phyloP scores from a whole-genome alignment of 2,329 filamentous ascomycete species.

The Sporothrix brunneoviolacea region DNA sequence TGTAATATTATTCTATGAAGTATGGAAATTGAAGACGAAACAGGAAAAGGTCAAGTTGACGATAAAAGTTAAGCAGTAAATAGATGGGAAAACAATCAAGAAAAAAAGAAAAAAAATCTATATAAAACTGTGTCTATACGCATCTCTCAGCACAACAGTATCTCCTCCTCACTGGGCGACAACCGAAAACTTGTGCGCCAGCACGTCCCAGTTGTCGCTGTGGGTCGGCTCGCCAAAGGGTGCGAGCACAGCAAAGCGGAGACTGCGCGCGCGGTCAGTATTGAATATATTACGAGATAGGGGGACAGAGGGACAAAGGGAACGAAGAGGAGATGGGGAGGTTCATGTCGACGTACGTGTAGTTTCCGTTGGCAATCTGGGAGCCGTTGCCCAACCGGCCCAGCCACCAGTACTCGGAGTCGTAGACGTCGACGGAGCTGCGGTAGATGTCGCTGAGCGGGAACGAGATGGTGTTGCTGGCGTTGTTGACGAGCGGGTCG shows the following conservation, averaged over 20 bases:
- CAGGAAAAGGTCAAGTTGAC: too few species aligned
- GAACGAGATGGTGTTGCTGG: constrained; percentile 13
- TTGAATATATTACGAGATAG: too few species aligned
- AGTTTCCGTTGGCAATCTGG: constrained; percentile 27
- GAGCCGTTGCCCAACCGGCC: constrained; percentile 23
- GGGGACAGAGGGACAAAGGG: too few species aligned
- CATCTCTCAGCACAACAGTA: too few species aligned
- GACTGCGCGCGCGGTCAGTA: too few species aligned
- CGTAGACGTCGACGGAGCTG: constrained; percentile 15
- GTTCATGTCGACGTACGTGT: constrained; percentile 21
- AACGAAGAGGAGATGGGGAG: too few species aligned
- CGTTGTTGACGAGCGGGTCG: constrained; percentile 4
- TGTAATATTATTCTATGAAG: too few species aligned
- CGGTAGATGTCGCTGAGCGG: constrained; percentile 20
- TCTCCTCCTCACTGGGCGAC: neutral
- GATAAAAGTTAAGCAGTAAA: too few species aligned
- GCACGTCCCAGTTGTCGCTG: constrained; percentile 8
- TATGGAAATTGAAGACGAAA: too few species aligned
- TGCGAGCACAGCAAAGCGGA: constrained; percentile 8
- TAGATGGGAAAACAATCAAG: too few species aligned
- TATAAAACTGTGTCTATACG: too few species aligned
- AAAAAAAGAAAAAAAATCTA: too few species aligned
- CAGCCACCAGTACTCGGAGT: constrained; percentile 17
- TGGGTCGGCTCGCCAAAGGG: constrained; percentile 3
- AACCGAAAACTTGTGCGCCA: neutral